Evolutionary conservation across 148 eudicot genomes (phyloP), one percentile per base, ranked within the genome.

Genomic region (Chenopodium formosanum): DNA sequence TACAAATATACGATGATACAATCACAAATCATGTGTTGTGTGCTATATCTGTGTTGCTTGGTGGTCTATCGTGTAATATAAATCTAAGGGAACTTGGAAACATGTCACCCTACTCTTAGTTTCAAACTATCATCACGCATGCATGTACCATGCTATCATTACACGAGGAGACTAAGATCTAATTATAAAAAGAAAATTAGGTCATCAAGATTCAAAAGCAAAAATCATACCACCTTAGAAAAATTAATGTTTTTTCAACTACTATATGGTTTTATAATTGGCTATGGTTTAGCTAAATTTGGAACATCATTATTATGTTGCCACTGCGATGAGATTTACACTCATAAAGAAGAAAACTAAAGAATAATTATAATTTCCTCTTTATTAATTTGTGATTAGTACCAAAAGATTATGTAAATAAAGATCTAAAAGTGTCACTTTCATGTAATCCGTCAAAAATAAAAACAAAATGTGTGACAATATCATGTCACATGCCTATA

Each of bases 271-370:
- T 27, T 32, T 37, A n/a, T 23, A 72, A 73, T 80, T 40, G 44
- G 44, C 44, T 40, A 40, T 40, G 44, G 13, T n/a, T 79, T 71
- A 23, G 67, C 67, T 53, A 52, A 58, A 16, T 80, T 9, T 19
- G 32, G 13, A 64, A 74, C 83, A 74, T 46, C 32, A 80, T 80
- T 19, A 80, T 80, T 73, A 75, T 29, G 48, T 44, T 80, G 25
- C 76, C 82, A 79, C 58, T 71, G 50, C 66, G 76, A 79, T 25
- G n/a, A 48, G 16, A 14, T 14, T 14, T 14, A 52, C 56, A 52
- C 16, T 52, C 12, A 52, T 52, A 52, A 70, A 70, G 22, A 37
- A 40, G 7, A 44, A 52, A 52, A 14, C 0, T 1, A 27, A 6
- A 58, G 16, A 16, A 34, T 34, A 34, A 34, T 34, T 34, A 34